Evolutionary conservation across 345 rosid genomes (phyloP), one percentile per base, ranked within the genome.

Genomic region (Lepidium sativum): DNA sequence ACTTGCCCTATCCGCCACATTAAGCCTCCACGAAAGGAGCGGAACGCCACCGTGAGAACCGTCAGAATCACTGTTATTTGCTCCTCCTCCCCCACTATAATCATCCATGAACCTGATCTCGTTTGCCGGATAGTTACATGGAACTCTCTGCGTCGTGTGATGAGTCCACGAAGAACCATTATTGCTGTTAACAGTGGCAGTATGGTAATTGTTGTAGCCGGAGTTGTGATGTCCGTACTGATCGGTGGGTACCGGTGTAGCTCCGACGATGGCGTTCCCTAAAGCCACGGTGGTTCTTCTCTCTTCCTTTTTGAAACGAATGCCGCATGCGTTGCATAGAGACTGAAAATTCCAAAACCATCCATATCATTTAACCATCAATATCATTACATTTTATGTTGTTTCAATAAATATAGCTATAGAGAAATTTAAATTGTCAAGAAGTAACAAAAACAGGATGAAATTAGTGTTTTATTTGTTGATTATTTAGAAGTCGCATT

Each of bases 311-410:
- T 86, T 89, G 82, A 84, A 89, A 72, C 97, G 86, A 74, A 89
- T 86, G 71, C 97, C 97, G 67, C 97, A 89, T 17, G 97, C 97
- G 81, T 89, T 89, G 89, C 97, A 89, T 25, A 89, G 86, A 33
- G 97, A 86, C 97, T 89, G 81, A 60, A 66, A 64, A 34, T 51
- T 61, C 63, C 51, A 53, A 49, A 68, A 62, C 29, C 60, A 55
- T 68, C 53, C 56, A 9, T n/a, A 67, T 73, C 56, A 71, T 66
- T 58, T 45, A 50, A 44, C 51, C 44, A 52, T 60, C 50, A 52
- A 29, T n/a, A 40, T 50, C 35, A 27, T 14, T 32, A 39, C 35
- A 66, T 41, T 59, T 52, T 56, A 48, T 71, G 70, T 9, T 49
- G 40, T 64, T 58, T 56, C 45, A 56, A 33, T 32, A 56, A 48